Evolutionary conservation across 2,329 filamentous ascomycete genomes (phyloP), one percentile per base, ranked within the genome.

Genomic region (Ilyonectria robusta): DNA sequence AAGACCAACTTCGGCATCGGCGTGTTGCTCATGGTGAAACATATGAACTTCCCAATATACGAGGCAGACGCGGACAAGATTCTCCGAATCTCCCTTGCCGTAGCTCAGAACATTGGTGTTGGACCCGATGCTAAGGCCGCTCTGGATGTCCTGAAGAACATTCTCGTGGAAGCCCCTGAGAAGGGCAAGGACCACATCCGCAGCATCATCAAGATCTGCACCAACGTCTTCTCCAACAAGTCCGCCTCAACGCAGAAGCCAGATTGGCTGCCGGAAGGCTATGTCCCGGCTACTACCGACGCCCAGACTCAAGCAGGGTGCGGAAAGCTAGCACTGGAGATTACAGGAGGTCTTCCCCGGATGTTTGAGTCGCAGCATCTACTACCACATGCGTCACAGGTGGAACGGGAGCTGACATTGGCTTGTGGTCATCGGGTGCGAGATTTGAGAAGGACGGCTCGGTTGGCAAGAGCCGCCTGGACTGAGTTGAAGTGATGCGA

Each of bases 341-440:
- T 89, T 64, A 76, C 88, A 3, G 81, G 81, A 4, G 78, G 80
- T 33, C 77, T 90, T 51, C 86, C 87, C 3, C 74, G 72, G 19
- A 81, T 82, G 69, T 87, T 85, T 69, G 87, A 88, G 65, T 79
- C 84, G 11, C 78, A 82, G 6, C 77, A 84, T 53, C 73, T 89
- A 21, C 70, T 87, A 55, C 78, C 84, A 0, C 81, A 84, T 69
- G 81, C 82, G 48, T 81, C 81, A 31, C 78, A 78, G 59, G 81
- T 88, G 48, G 80, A 84, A 66, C 80, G 84, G 4, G 82, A 86
- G 58, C 72, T 90, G 66, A 83, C 84, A 1, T 71, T 80, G 9
- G 86, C 87, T 1, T 88, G 87, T 56, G 88, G 87, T 2, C 87
- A 89, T 69, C 76, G 79, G 6, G 84, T 88, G 9, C 80, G 88